Base-by-base conservation (phyloP, 2,329 filamentous ascomycete genomes). In the Hymenoscyphus albidus region DNA sequence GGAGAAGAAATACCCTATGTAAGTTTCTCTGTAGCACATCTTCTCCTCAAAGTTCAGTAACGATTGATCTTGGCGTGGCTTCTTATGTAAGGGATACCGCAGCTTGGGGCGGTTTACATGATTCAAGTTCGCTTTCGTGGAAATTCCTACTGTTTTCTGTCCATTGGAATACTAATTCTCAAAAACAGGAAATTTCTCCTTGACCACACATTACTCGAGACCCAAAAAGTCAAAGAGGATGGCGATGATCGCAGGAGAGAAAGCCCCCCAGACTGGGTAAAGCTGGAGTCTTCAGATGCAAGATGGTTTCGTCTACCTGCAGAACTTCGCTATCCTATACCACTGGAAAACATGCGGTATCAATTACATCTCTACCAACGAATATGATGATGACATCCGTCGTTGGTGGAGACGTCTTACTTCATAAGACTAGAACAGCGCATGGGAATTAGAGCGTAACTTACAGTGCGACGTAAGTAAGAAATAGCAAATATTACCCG, bases 341-440 rank as follows among this genome's bases (percentile, higher is more conserved):
- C 88, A 61, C 78, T 98, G 74, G 94, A 98, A 79, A 92, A 97
- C 75, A 97, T 97, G 93, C 87, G 93, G 58, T 97, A 94, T 77
- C 94, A 98, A 77, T 82, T 97, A 71, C 93, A 97, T 79, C 75
- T 97, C 16, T 98, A 97, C 74, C 77, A 78, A 63, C 77, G 79
- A 67, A 59, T 79, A 55, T 73, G 65, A 72, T 38, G 12, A 35
- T 59, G n/a, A n/a, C 16, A 44, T 44, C n/a, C 14, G 35, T 35
- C 35, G 9, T 35, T 35, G 35, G 35, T 35, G 2, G 5, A 35
- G 35, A 7, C 35, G 35, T 35, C 35, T 10, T 35, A 10, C 5
- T 35, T 7, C 6, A 35, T 10, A 35, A 10, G 35, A 35, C 35
- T 35, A 35, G 35, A 35, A 35, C 35, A 35, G 35, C 9, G 35